Evolutionary conservation across 768 basidiomycete genomes (phyloP).

Genomic region (Phylloporus scabripes): DNA sequence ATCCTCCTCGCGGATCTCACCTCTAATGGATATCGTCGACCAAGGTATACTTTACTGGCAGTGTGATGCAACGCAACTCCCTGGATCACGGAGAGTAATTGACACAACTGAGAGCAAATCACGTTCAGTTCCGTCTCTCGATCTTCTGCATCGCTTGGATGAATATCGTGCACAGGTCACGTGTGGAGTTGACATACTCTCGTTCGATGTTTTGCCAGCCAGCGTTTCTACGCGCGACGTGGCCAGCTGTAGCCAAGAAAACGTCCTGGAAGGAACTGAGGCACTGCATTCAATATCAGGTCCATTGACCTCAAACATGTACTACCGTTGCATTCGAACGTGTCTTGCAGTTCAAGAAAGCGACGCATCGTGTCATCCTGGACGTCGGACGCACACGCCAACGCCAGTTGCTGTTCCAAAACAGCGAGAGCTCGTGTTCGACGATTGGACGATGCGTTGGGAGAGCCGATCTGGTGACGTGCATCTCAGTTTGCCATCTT

Average conservation of each 20-base stretch:
- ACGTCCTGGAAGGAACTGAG: conserved; percentile 63
- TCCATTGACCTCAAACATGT: background rate
- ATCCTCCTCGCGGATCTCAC: conserved; percentile 30
- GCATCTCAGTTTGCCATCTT: conserved; percentile 7
- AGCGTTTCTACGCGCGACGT: conserved; percentile 47
- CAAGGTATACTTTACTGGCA: conserved; percentile 63
- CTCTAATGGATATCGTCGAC: conserved; percentile 63
- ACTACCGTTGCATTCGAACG: conserved; percentile 77
- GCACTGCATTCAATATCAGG: conserved; percentile 4
- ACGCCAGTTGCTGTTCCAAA: conserved; percentile 52
- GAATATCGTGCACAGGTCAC: background rate
- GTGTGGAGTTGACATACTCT: conserved; percentile 31
- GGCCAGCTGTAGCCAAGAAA: conserved; percentile 55
- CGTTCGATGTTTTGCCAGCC: conserved; percentile 40
- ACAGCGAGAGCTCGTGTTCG: conserved; percentile 51
- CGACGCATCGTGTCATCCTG: conserved; percentile 42
- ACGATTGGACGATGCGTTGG: conserved; percentile 46
- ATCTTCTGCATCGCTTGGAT: conserved; percentile 31
- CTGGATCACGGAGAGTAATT: conserved; percentile 66
- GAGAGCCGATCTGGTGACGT: conserved; percentile 55
- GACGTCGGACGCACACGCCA: conserved; percentile 41
- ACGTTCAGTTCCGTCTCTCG: conserved; percentile 43
- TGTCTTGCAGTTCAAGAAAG: conserved; percentile 67
- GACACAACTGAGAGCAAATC: conserved; percentile 49
- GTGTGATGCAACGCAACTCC: conserved; percentile 68